Evolutionary conservation across 129 eudicot species (phyloP).

Genomic region (Flaveria trinervia): DNA sequence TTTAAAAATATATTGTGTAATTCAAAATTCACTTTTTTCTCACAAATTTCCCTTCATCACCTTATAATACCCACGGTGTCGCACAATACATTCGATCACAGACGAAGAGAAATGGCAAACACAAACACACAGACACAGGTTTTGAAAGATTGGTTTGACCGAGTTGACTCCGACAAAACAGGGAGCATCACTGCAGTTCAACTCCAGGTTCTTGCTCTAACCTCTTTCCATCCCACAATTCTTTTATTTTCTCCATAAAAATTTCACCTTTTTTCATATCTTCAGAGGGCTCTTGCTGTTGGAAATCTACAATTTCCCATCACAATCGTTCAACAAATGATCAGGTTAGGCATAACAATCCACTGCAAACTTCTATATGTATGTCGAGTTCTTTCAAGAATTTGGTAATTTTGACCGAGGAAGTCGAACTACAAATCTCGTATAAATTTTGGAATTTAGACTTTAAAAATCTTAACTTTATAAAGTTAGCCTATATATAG

Average conservation of each 20-base stretch:
- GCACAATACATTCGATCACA: too few species aligned
- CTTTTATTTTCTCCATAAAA: neutral
- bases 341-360: slow-evolving; percentile 48
- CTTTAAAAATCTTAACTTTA: too few species aligned
- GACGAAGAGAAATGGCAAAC: slow-evolving; percentile 44
- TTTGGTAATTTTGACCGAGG: too few species aligned
- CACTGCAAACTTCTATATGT: neutral
- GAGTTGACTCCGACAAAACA: slow-evolving; percentile 82
- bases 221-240: neutral
- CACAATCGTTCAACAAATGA: slow-evolving; percentile 90
- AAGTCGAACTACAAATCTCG: too few species aligned
- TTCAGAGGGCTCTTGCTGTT: slow-evolving; percentile 75
- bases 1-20: too few species aligned
- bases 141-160: slow-evolving; percentile 79
- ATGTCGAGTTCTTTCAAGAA: too few species aligned
- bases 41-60: too few species aligned
- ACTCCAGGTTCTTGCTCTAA: slow-evolving; percentile 60
- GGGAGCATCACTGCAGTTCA: slow-evolving; percentile 75
- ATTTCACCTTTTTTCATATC: slow-evolving; percentile 19
- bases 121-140: slow-evolving; percentile 44
- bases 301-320: slow-evolving; percentile 80
- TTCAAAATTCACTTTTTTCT: too few species aligned
- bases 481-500: too few species aligned
- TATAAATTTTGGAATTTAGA: too few species aligned
- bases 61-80: too few species aligned